Percentiles rank a stretch among this genome's conserved stretches.
Evolutionary conservation across 2,329 filamentous ascomycete species (phyloP).

Genomic region (Cordyceps cateniannulata): DNA sequence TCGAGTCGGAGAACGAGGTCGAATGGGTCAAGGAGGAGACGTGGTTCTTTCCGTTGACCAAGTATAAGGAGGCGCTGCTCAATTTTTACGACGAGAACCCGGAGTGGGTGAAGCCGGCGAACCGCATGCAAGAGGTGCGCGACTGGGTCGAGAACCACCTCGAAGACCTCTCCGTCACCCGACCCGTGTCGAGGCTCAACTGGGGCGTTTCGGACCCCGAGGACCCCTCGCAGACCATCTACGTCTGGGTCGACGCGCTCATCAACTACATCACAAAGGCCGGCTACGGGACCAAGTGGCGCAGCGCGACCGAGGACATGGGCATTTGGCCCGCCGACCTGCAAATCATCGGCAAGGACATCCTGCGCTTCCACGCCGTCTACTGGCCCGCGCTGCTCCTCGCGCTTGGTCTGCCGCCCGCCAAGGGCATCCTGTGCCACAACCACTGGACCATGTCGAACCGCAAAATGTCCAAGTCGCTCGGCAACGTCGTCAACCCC

Average conservation of each 20-base stretch:
- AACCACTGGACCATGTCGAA: constrained; percentile 92
- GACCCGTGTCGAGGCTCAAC: constrained; percentile 66
- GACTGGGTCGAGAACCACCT: constrained; percentile 70
- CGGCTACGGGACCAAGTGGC: constrained; percentile 61
- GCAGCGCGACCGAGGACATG: constrained; percentile 53
- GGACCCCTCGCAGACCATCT: constrained; percentile 82
- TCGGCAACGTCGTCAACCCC: constrained; percentile 91
- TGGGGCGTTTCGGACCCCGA: constrained; percentile 90
- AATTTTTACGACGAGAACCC: constrained; percentile 75
- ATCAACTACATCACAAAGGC: constrained; percentile 88
- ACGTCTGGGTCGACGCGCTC: constrained; percentile 95
- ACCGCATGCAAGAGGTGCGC: constrained; percentile 72
- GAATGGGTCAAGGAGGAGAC: constrained; percentile 93
- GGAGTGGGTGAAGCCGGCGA: constrained; percentile 64
- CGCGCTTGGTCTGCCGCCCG: constrained; percentile 72
- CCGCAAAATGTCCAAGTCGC: constrained; percentile 94
- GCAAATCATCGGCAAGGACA: constrained; percentile 94
- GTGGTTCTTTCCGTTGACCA: constrained; percentile 88
- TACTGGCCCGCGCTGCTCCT: constrained; percentile 98
- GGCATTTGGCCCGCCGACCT: constrained; percentile 85
- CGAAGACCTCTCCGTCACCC: constrained; percentile 82
- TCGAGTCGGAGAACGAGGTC: constrained; percentile 85
- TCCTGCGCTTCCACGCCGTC: constrained; percentile 89
- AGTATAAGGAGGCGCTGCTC: constrained; percentile 71
- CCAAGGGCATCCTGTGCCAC: constrained; percentile 77